Conservation (phyloP, 2,329 filamentous ascomycete species). For the Penicillium brasilianum region DNA sequence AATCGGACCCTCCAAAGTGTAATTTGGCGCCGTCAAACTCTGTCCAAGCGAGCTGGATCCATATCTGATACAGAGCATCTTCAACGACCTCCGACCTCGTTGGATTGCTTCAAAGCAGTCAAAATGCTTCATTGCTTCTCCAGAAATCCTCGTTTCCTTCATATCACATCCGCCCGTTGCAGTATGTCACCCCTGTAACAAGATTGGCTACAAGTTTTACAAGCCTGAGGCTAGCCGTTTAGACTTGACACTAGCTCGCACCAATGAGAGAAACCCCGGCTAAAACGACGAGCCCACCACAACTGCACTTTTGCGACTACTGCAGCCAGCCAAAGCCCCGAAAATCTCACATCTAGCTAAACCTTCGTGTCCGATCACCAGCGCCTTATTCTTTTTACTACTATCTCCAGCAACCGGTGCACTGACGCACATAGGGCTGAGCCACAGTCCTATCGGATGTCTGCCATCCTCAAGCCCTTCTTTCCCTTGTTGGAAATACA, state of each 20-base stretch:
- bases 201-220: neutral
- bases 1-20: neutral
- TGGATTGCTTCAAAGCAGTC: neutral
- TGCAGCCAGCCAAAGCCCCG: neutral
- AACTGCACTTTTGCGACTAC: neutral
- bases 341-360: neutral
- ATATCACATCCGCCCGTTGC: neutral
- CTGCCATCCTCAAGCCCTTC: neutral
- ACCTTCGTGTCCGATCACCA: neutral
- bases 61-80: neutral
- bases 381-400: neutral
- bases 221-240: neutral
- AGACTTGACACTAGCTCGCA: constrained; percentile 16
- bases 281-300: neutral
- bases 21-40: neutral
- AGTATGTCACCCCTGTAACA: neutral
- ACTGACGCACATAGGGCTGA: constrained; percentile 6
- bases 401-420: neutral
- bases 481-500: neutral
- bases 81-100: neutral
- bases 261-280: constrained; percentile 12
- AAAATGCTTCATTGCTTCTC: neutral
- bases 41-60: neutral
- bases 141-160: neutral
- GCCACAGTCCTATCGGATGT: constrained; percentile 1